Percentiles rank a stretch among this genome's conserved stretches.
These are phyloP conservation scores for Amylocystis lapponica DNA, from an alignment of 768 basidiomycete species.

Conservation along the genomic window DNA sequence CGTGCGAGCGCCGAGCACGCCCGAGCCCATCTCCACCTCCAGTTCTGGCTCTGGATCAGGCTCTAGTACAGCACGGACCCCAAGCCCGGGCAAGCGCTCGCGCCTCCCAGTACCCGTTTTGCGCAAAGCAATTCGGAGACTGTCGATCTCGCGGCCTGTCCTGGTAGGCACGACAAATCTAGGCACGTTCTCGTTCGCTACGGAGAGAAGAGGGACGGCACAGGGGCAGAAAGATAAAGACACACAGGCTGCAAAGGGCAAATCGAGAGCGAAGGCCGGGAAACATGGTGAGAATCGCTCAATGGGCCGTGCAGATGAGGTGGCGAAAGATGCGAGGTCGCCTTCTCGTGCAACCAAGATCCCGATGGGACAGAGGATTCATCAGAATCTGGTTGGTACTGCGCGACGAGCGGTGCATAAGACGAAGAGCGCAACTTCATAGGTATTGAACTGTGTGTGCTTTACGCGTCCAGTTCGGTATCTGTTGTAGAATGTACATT, in stretches of 20 bases:
- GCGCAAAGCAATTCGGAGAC: conserved; percentile 13
- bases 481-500: not conserved
- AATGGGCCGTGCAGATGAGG: not conserved
- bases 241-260: not conserved
- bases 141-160: conserved; percentile 20
- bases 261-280: not conserved
- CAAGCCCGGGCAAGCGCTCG: conserved; percentile 13
- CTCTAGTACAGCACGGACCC: conserved; percentile 4
- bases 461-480: not conserved
- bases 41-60: not conserved
- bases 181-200: conserved; percentile 4
- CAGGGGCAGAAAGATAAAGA: not conserved
- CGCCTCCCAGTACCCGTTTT: conserved; percentile 19
- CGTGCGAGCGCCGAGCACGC: conserved; percentile 5
- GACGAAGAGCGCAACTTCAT: not conserved
- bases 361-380: conserved; percentile 10
- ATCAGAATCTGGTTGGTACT: not conserved
- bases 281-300: not conserved
- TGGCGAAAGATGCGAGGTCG: not conserved
- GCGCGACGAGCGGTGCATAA: not conserved
- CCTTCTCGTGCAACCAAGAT: conserved; percentile 9
- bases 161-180: conserved; percentile 20
- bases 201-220: not conserved
- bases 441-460: not conserved
- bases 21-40: not conserved